Evolutionary conservation across 352 stramenopile genomes (phyloP), one percentile per base, ranked within the genome.

Genomic region (Globisporangium heterothallicum): DNA sequence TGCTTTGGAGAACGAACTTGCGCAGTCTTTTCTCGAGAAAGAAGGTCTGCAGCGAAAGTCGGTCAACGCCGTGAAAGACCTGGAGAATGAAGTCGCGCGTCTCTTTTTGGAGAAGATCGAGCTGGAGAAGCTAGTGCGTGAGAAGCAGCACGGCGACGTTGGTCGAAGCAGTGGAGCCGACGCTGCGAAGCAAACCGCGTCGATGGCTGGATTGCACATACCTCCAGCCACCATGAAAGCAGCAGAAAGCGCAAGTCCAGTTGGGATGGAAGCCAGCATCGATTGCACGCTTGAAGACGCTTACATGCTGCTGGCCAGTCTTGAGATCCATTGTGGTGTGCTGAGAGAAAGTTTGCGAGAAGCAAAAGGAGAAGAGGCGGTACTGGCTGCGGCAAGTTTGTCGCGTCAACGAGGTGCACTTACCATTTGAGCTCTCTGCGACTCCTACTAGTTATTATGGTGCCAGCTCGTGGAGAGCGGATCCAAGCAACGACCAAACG

Each of bases 321-420:
- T 89, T 38, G 72, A 85, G 51, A 89, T 89, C 41, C 73, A 87
- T 44, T 89, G 78, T 50, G 66, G 63, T 8, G 62, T 73, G 13
- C 65, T 89, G 42, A 66, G 72, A 14, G 78, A 86, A 25, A 69
- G 40, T 14, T 58, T 89, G 22, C 35, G 40, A n/a, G 49, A 36
- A 27, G 49, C 42, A 10, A 50, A 35, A 27, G 49, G 42, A 21
- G 26, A 49, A 1, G 44, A 38, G 2, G 49, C 42, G 30, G 55
- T 64, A 22, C 29, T 38, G n/a, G 26, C 41, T 4, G 38, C 27
- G 43, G 57, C 61, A n/a, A 24, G 22, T 14, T 13, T 70, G 42
- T 66, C 64, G 22, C 48, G 52, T 0, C 42, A 53, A 27, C 58
- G 58, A 18, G 67, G 63, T 21, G 64, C 64, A 3, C 21, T 72